Conservation (phyloP, 768 basidiomycete species). For the Trametes maxima region DNA sequence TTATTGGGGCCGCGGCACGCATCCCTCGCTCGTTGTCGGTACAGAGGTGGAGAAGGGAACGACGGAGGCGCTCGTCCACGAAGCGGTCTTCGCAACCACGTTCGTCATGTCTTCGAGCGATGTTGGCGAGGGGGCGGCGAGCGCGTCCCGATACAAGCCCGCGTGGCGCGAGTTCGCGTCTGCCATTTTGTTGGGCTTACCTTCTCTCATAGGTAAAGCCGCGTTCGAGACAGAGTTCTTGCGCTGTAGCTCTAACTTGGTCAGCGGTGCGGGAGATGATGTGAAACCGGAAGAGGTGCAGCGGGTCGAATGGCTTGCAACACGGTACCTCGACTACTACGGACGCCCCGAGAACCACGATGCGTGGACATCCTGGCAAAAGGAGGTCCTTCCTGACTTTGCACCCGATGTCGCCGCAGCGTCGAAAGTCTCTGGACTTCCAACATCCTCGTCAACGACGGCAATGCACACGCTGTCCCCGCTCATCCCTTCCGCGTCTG, state of each 20-base stretch:
- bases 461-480: conserved; percentile 57
- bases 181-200: conserved; percentile 61
- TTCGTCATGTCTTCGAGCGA: conserved; percentile 37
- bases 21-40: conserved; percentile 64
- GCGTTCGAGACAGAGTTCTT: conserved; percentile 73
- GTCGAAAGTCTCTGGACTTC: conserved; percentile 35
- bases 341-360: conserved; percentile 50
- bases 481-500: conserved; percentile 23
- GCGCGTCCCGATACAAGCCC: conserved; percentile 28
- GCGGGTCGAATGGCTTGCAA: conserved; percentile 65
- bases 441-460: conserved; percentile 52
- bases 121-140: conserved; percentile 6
- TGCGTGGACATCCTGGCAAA: conserved; percentile 62
- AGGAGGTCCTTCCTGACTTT: conserved; percentile 51
- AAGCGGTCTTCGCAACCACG: conserved; percentile 77
- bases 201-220: conserved; percentile 52
- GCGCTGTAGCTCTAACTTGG: conserved; percentile 65
- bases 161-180: conserved; percentile 68
- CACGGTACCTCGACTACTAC: conserved; percentile 64
- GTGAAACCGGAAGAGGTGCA: conserved; percentile 40
- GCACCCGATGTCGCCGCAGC: conserved; percentile 1
- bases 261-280: conserved; percentile 54
- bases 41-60: conserved; percentile 63
- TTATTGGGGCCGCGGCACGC: conserved; percentile 77
- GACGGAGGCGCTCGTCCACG: conserved; percentile 80